phyloP scores from a whole-genome alignment of 768 basidiomycete genomes.

The Panus rudis region DNA sequence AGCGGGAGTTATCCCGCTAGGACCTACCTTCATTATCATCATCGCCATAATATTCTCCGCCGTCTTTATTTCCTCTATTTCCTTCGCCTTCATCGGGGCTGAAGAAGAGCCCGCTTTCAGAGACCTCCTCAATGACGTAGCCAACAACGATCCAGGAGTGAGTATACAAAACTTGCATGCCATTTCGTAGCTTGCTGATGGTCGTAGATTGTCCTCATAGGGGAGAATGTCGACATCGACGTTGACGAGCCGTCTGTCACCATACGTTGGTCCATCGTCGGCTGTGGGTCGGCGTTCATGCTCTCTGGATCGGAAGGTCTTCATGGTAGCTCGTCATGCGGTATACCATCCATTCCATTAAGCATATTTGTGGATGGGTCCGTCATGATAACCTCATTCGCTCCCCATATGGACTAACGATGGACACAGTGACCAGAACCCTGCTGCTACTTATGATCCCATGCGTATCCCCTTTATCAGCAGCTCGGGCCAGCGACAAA shows the following conservation, averaged over 20 bases:
- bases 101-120: conserved; percentile 36
- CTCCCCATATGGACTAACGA: background rate
- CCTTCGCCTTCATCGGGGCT: conserved; percentile 41
- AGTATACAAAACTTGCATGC: conserved; percentile 7
- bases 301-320: conserved; percentile 39
- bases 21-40: conserved; percentile 20
- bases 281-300: conserved; percentile 39
- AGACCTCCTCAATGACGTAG: conserved; percentile 32
- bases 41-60: conserved; percentile 39
- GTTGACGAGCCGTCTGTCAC: conserved; percentile 50
- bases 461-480: conserved; percentile 35
- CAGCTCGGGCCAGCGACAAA: conserved; percentile 34
- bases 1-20: conserved; percentile 21
- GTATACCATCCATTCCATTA: conserved; percentile 37
- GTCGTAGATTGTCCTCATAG: conserved; percentile 44
- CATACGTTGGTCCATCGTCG: conserved; percentile 49
- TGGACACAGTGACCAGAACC: conserved; percentile 24
- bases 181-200: background rate
- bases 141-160: conserved; percentile 40
- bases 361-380: conserved; percentile 46
- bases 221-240: conserved; percentile 52
- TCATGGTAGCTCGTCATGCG: conserved; percentile 39
- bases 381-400: conserved; percentile 7
- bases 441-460: conserved; percentile 40
- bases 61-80: conserved; percentile 41